Conservation (phyloP, 352 stramenopile genomes). For the Phytophthora ramorum region DNA sequence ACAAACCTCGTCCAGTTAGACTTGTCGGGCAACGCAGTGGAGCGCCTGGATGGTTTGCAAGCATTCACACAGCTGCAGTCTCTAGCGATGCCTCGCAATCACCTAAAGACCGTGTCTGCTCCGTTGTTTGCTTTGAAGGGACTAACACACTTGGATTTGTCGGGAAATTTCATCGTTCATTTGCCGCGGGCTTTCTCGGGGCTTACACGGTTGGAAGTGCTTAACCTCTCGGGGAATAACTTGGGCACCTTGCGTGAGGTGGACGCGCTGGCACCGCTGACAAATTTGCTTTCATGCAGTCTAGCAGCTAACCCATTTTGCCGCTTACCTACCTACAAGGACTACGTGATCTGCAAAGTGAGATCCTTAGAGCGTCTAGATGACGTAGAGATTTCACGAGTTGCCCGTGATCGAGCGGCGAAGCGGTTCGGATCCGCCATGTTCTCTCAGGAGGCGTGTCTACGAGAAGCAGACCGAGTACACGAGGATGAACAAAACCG, state of each 20-base stretch:
- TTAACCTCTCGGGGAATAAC: conserved; percentile 81
- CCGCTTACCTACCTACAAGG: conserved; percentile 74
- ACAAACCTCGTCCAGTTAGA: conserved; percentile 62
- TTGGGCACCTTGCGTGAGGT: conserved; percentile 77
- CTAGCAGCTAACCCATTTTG: conserved; percentile 81
- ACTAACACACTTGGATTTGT: conserved; percentile 67
- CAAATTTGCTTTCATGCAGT: conserved; percentile 68
- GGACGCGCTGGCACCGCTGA: conserved; percentile 58
- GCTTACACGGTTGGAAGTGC: conserved; percentile 59
- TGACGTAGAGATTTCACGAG: conserved; percentile 48
- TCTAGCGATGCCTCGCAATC: conserved; percentile 69
- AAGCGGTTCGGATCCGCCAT: conserved; percentile 66
- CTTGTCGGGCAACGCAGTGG: conserved; percentile 69
- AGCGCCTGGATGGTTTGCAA: conserved; percentile 66
- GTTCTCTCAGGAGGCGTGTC: conserved; percentile 60
- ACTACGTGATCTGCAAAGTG: conserved; percentile 78
- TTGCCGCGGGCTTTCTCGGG: conserved; percentile 61
- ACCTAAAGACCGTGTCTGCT: conserved; percentile 66
- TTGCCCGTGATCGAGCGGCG: conserved; percentile 63
- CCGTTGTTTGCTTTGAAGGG: conserved; percentile 52
- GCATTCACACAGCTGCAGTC: conserved; percentile 49
- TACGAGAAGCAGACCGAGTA: conserved; percentile 49
- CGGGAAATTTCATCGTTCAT: conserved; percentile 84
- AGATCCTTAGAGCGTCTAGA: conserved; percentile 69
- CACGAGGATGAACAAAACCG: conserved; percentile 67